These are phyloP conservation scores for Pyricularia sp. DNA, from an alignment of 2,329 filamentous ascomycete species.

Conservation along the genomic window DNA sequence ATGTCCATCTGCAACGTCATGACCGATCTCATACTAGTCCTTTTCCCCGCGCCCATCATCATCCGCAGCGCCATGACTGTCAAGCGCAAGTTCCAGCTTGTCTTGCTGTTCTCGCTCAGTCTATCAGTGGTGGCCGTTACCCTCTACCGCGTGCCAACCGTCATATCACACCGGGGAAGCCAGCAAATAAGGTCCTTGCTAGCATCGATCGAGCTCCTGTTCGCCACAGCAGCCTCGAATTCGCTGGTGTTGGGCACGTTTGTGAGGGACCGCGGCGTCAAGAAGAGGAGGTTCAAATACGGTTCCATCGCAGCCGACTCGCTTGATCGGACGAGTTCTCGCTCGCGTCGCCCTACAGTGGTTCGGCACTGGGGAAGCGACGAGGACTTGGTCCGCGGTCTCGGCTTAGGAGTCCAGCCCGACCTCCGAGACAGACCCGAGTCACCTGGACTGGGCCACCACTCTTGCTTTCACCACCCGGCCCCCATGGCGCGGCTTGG, in stretches of 20 bases:
- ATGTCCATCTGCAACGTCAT: slow-evolving; percentile 86
- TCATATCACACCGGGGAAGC: slow-evolving; percentile 59
- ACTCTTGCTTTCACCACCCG: slow-evolving; percentile 18
- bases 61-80: slow-evolving; percentile 65
- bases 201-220: slow-evolving; percentile 83
- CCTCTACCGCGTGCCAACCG: slow-evolving; percentile 69
- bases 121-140: slow-evolving; percentile 71
- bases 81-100: slow-evolving; percentile 71
- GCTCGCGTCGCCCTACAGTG: slow-evolving; percentile 36
- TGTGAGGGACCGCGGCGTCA: slow-evolving; percentile 78
- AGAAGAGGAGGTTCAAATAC: slow-evolving; percentile 76
- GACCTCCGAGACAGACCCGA: slow-evolving; percentile 33
- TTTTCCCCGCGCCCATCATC: slow-evolving; percentile 86
- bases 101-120: slow-evolving; percentile 77
- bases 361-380: slow-evolving; percentile 77
- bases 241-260: slow-evolving; percentile 87
- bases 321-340: slow-evolving; percentile 36
- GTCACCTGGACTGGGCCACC: slow-evolving; percentile 10
- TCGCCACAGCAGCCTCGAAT: slow-evolving; percentile 81
- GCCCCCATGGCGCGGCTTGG: slow-evolving; percentile 25
- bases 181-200: slow-evolving; percentile 85
- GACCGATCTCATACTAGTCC: slow-evolving; percentile 78
- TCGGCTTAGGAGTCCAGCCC: slow-evolving; percentile 60
- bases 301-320: slow-evolving; percentile 52
- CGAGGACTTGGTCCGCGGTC: slow-evolving; percentile 73